phyloP scores from a whole-genome alignment of 2,329 filamentous ascomycete species.

The Aspergillus caelatus region DNA sequence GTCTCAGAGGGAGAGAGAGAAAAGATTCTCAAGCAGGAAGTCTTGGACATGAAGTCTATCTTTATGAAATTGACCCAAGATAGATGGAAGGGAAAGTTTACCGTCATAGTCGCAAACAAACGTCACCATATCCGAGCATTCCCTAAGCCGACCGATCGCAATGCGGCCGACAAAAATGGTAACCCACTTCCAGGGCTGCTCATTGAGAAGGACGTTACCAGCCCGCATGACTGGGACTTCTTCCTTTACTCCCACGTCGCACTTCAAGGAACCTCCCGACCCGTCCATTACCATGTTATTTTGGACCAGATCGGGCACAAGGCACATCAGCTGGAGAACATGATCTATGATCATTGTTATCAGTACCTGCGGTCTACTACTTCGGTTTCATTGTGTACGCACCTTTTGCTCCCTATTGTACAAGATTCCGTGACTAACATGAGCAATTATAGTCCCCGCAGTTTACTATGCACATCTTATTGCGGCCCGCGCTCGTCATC shows the following conservation, averaged over 20 bases:
- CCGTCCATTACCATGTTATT: constrained; percentile 89
- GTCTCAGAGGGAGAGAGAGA: constrained; percentile 85
- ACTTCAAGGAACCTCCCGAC: constrained; percentile 91
- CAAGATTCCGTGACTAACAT: constrained; percentile 10
- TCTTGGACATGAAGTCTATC: constrained; percentile 67
- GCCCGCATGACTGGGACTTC: constrained; percentile 89
- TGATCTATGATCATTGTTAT: constrained; percentile 95
- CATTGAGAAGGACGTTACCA: constrained; percentile 86
- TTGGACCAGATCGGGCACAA: constrained; percentile 74
- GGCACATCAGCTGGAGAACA: constrained; percentile 73
- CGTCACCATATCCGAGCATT: constrained; percentile 94
- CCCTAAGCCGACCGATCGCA: constrained; percentile 59
- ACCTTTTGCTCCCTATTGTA: neutral
- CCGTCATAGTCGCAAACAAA: constrained; percentile 87
- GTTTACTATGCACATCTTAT: constrained; percentile 97
- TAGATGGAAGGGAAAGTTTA: constrained; percentile 66
- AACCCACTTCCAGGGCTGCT: constrained; percentile 87
- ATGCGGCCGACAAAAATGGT: constrained; percentile 68
- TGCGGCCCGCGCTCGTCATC: constrained; percentile 74
- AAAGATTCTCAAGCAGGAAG: constrained; percentile 77
- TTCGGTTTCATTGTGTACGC: constrained; percentile 73
- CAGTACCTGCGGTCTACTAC: constrained; percentile 92
- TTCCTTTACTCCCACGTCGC: constrained; percentile 73
- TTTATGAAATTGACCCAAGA: constrained; percentile 49
- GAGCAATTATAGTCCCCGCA: constrained; percentile 60